Conservation (phyloP, 1,139 yeast species). For the Saccharomyces hybrid region DNA sequence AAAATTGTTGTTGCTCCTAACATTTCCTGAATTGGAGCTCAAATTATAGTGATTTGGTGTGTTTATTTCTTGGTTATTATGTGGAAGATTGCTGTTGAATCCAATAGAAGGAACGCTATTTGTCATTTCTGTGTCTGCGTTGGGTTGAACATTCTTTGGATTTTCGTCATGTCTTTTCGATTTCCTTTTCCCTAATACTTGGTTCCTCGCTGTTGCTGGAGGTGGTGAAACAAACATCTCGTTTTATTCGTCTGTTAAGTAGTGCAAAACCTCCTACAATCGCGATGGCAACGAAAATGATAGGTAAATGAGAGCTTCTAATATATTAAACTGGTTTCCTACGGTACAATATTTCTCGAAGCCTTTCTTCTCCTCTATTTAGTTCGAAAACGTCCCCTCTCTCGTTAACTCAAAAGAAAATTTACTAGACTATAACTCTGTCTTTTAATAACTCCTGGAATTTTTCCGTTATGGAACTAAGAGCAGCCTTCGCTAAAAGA, state of each 20-base stretch:
- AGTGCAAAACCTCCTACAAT: background rate
- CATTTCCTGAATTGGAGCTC: conserved; percentile 4
- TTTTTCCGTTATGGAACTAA: background rate
- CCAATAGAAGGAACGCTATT: background rate
- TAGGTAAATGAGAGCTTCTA: background rate
- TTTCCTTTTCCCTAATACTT: conserved; percentile 19
- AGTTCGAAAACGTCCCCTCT: background rate
- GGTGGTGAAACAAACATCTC: conserved; percentile 31
- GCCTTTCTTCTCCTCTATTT: background rate
- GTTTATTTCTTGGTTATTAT: background rate
- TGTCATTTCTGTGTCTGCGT: background rate
- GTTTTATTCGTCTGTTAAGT: background rate
- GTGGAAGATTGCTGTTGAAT: background rate
- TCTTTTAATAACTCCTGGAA: background rate
- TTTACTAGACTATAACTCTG: background rate
- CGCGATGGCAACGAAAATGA: background rate
- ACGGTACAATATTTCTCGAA: background rate
- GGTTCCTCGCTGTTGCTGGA: conserved; percentile 24
- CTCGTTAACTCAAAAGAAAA: background rate
- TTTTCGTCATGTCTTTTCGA: conserved; percentile 9
- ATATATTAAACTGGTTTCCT: background rate
- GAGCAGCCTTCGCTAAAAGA: background rate
- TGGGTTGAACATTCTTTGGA: background rate
- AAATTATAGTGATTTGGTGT: background rate
- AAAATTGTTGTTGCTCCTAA: conserved; percentile 17